A percentile compares a stretch with the other conserved stretches of the same genome.
phyloP scores from a whole-genome alignment of 768 basidiomycete species.

The Exidia glandulosa region DNA sequence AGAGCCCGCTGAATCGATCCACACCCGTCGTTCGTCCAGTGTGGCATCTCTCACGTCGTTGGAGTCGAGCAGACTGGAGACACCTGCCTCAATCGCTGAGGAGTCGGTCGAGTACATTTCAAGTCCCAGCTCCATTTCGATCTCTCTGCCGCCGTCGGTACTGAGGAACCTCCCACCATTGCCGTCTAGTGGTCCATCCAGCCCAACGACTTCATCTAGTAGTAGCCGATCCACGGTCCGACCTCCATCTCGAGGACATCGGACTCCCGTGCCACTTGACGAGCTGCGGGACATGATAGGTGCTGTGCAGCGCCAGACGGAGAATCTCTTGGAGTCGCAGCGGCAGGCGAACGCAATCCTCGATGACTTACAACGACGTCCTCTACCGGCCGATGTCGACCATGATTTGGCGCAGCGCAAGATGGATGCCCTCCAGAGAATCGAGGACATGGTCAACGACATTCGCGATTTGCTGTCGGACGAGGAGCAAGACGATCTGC shows the following conservation, averaged over 20 bases:
- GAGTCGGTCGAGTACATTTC: too few species aligned
- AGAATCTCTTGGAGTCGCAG: slow-evolving; percentile 55
- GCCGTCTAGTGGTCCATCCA: too few species aligned
- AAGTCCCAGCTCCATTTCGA: too few species aligned
- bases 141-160: too few species aligned
- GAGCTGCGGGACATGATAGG: slow-evolving; percentile 44
- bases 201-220: too few species aligned
- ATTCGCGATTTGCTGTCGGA: slow-evolving; percentile 8
- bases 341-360: slow-evolving; percentile 45
- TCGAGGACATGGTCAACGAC: slow-evolving; percentile 16
- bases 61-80: too few species aligned
- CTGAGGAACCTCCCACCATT: too few species aligned
- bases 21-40: too few species aligned
- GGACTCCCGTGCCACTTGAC: slow-evolving; percentile 25
- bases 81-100: too few species aligned
- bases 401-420: slow-evolving; percentile 25
- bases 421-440: slow-evolving; percentile 19
- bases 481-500: background rate
- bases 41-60: too few species aligned
- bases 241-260: slow-evolving; percentile 29
- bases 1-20: background rate
- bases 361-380: slow-evolving; percentile 47
- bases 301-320: slow-evolving; percentile 46
- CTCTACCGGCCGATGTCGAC: slow-evolving; percentile 29
- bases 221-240: too few species aligned